Conservation (phyloP, 164 flowering plant species). For the Tetrastigma voinierianum region DNA sequence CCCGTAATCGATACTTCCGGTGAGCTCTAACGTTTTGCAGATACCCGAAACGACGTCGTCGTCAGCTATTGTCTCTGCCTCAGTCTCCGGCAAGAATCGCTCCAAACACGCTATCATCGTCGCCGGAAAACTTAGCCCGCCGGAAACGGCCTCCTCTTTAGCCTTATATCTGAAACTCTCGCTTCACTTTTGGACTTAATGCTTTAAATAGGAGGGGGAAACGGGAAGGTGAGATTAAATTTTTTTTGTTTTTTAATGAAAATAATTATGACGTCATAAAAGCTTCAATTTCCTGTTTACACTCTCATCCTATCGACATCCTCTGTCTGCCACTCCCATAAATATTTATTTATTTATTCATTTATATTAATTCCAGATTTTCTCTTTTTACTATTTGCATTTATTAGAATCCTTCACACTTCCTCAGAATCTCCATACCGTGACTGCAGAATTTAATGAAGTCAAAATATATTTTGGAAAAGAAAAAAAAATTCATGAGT, state of each 20-base stretch:
- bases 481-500: no score
- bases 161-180: not conserved
- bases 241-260: no score
- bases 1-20: constrained; percentile 35
- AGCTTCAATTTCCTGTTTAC: constrained; percentile 28
- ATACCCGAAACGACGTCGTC: constrained; percentile 30
- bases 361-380: not conserved
- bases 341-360: not conserved
- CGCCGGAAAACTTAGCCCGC: not conserved
- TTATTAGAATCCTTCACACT: no score
- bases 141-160: not conserved
- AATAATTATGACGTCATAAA: constrained; percentile 19
- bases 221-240: no score
- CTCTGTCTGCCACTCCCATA: constrained; percentile 40
- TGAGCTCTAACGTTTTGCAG: constrained; percentile 34
- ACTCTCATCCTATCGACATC: constrained; percentile 29
- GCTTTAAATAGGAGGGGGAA: not conserved
- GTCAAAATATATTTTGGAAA: no score
- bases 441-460: no score
- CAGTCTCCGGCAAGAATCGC: constrained; percentile 40
- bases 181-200: not conserved
- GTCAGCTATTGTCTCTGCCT: constrained; percentile 26
- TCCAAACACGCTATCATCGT: constrained; percentile 65
- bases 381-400: not conserved
- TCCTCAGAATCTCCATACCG: no score